Evolutionary conservation across 768 basidiomycete genomes (phyloP).

Genomic region (Agrocybe pediades): DNA sequence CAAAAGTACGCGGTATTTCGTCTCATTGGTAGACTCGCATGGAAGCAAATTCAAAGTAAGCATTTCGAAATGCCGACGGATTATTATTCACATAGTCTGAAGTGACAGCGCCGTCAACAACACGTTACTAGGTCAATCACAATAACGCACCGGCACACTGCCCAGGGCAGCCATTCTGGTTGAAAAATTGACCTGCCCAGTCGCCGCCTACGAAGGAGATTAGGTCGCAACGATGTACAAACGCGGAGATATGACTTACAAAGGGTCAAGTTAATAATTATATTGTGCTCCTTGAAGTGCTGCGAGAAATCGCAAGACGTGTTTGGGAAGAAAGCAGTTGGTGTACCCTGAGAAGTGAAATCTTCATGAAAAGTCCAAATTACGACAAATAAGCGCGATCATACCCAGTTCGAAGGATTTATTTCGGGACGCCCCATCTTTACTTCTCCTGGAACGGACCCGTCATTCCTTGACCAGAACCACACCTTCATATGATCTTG

Average conservation of each 20-base stretch:
- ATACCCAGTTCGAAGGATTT: constrained; percentile 45
- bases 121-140: neutral
- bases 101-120: neutral
- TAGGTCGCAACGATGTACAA: neutral
- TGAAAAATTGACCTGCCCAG: constrained; percentile 60
- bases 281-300: constrained; percentile 59
- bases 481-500: constrained; percentile 53
- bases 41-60: constrained; percentile 69
- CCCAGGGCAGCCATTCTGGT: constrained; percentile 51
- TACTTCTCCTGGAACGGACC: constrained; percentile 42
- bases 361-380: neutral
- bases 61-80: constrained; percentile 59
- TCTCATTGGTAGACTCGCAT: constrained; percentile 41
- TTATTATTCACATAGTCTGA: constrained; percentile 61
- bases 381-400: neutral
- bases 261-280: constrained; percentile 62
- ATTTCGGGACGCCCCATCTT: constrained; percentile 28
- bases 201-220: constrained; percentile 28
- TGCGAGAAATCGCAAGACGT: constrained; percentile 57
- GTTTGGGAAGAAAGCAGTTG: constrained; percentile 61
- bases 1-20: neutral
- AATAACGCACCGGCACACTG: constrained; percentile 56
- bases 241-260: constrained; percentile 27
- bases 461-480: constrained; percentile 58
- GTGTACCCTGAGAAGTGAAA: constrained; percentile 43